A percentile compares a stretch with the other conserved stretches of the same genome.
These are phyloP conservation scores for Fagopyrum tataricum DNA, from an alignment of 148 eudicot genomes.

Conservation along the genomic window DNA sequence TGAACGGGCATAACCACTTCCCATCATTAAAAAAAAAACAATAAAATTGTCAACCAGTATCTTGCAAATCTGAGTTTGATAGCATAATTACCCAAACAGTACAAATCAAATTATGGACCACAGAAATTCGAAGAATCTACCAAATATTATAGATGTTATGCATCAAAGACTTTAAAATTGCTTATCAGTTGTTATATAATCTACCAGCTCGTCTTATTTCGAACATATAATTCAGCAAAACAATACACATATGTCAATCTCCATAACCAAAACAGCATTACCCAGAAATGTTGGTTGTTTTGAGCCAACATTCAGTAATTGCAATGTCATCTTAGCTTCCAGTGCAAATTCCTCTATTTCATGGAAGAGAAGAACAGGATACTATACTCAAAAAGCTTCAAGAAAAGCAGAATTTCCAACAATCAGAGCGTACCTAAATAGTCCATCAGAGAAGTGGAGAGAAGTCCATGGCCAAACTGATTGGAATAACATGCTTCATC, in stretches of 20 bases:
- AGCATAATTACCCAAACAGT: not conserved
- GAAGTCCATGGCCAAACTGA: slow-evolving; percentile 28
- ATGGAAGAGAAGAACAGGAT: not conserved
- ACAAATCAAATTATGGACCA: not conserved
- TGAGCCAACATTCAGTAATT: not conserved
- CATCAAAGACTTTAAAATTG: not conserved
- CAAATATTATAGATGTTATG: not conserved
- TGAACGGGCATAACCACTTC: no score
- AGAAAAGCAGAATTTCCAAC: not conserved
- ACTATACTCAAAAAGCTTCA: not conserved
- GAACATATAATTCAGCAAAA: not conserved
- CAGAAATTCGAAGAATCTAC: not conserved
- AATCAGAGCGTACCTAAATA: not conserved
- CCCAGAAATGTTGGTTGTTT: not conserved
- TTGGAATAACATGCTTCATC: slow-evolving; percentile 31
- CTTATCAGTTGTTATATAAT: not conserved
- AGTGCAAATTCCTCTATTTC: not conserved
- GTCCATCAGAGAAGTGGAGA: slow-evolving; percentile 16
- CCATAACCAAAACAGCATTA: not conserved
- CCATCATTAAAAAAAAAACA: not conserved
- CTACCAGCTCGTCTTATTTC: not conserved
- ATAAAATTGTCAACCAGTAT: not conserved
- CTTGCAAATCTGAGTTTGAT: not conserved
- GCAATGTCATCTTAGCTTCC: not conserved
- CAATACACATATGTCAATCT: not conserved